Evolutionary conservation across 73 alveolate genomes (phyloP).

Genomic region (Blepharisma stoltei): DNA sequence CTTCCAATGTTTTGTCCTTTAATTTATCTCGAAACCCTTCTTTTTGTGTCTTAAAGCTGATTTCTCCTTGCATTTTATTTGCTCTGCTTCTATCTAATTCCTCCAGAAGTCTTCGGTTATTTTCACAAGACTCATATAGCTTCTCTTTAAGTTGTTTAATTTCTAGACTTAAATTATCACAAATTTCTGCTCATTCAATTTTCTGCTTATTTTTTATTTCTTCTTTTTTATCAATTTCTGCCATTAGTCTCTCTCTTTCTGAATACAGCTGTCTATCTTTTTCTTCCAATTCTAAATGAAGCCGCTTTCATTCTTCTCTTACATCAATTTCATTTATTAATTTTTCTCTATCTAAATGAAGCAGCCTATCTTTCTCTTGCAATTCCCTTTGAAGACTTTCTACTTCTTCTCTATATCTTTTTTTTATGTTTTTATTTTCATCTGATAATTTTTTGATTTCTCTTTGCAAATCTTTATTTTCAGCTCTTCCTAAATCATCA

Average conservation of each 20-base stretch:
- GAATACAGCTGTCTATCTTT: background rate
- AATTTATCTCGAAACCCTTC: background rate
- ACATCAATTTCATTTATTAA: no score
- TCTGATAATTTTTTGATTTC: background rate
- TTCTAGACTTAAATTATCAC: background rate
- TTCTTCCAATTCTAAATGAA: conserved; percentile 5
- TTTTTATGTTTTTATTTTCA: background rate
- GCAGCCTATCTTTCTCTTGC: no score
- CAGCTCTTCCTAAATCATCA: background rate
- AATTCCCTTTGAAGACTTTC: no score
- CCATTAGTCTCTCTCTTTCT: conserved; percentile 6
- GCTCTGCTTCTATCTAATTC: background rate
- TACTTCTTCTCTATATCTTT: background rate
- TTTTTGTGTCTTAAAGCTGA: background rate
- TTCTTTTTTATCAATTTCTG: conserved; percentile 20
- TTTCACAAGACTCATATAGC: background rate
- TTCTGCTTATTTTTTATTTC: conserved; percentile 9
- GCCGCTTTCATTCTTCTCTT: no score
- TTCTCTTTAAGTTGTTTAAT: background rate
- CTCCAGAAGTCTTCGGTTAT: background rate
- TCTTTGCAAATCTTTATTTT: background rate
- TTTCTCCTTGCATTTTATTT: background rate
- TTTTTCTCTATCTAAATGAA: no score
- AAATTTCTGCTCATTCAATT: conserved; percentile 26
- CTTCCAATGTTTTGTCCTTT: background rate